phyloP scores from a whole-genome alignment of 1,139 yeast species.

The Geotrichum australiense region DNA sequence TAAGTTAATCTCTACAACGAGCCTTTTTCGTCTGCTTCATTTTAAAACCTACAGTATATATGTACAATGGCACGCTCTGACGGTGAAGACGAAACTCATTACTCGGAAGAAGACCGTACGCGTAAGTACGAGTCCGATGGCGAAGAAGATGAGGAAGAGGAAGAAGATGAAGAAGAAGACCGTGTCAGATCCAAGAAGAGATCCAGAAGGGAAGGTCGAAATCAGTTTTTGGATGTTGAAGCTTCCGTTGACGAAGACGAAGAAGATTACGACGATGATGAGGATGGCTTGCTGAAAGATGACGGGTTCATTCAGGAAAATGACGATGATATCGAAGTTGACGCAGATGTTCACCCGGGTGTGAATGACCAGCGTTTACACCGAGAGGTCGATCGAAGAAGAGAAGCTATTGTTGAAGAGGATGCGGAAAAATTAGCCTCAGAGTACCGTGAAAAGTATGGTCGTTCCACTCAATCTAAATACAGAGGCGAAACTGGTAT shows the following conservation, averaged over 20 bases:
- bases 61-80: conserved; percentile 9
- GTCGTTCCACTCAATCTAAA: conserved; percentile 73
- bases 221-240: conserved; percentile 95
- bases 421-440: conserved; percentile 95
- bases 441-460: conserved; percentile 85
- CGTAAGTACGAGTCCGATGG: conserved; percentile 22
- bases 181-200: conserved; percentile 19
- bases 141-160: conserved; percentile 29
- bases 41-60: neutral
- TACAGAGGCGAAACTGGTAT: conserved; percentile 84
- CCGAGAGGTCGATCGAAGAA: conserved; percentile 83
- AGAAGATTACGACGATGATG: conserved; percentile 91
- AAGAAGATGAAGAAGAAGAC: conserved; percentile 29
- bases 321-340: conserved; percentile 52
- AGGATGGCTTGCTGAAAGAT: conserved; percentile 78
- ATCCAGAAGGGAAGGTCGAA: conserved; percentile 55
- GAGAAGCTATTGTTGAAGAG: conserved; percentile 85
- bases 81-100: conserved; percentile 9
- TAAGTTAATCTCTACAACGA: neutral
- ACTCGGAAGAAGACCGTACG: conserved; percentile 12
- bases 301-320: conserved; percentile 40
- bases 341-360: conserved; percentile 40
- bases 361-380: conserved; percentile 58
- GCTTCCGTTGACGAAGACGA: conserved; percentile 99
- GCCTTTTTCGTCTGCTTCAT: neutral